phyloP scores from a whole-genome alignment of 495 filamentous ascomycete species.

The Venustampulla echinocandica region DNA sequence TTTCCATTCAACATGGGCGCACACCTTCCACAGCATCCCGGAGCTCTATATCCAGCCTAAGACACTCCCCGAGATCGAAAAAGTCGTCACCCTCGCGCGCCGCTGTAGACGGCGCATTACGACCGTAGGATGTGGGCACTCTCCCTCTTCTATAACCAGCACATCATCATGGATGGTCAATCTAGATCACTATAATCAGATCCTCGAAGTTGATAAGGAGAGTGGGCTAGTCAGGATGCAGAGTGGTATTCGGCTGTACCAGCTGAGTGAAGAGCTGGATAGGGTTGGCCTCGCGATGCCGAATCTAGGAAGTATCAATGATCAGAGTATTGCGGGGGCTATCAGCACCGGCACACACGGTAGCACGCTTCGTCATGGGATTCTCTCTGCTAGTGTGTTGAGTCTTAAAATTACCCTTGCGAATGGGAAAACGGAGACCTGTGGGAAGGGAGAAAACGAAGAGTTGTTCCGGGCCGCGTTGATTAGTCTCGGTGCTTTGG shows the following conservation, averaged over 20 bases:
- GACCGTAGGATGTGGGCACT: conserved; percentile 79
- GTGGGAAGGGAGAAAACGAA: conserved; percentile 59
- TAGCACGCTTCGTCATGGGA: conserved; percentile 71
- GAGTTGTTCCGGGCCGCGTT: conserved; percentile 84
- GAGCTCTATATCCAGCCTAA: conserved; percentile 84
- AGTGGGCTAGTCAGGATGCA: conserved; percentile 65
- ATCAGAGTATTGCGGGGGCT: conserved; percentile 87
- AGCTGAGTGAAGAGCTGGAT: conserved; percentile 60
- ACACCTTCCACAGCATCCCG: conserved; percentile 76
- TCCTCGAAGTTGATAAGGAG: conserved; percentile 57
- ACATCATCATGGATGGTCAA: conserved; percentile 94
- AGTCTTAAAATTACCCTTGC: conserved; percentile 72
- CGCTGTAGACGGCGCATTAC: conserved; percentile 71
- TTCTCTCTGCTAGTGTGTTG: conserved; percentile 67
- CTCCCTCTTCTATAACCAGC: conserved; percentile 85
- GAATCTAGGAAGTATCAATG: conserved; percentile 87
- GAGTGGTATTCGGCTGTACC: conserved; percentile 71
- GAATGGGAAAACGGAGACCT: conserved; percentile 66
- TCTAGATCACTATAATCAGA: conserved; percentile 69
- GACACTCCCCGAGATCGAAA: conserved; percentile 69
- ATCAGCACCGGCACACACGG: conserved; percentile 92
- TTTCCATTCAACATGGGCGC: conserved; percentile 92
- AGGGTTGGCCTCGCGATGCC: conserved; percentile 70
- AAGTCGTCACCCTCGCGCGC: conserved; percentile 72
- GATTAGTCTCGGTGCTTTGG: conserved; percentile 79